Conservation (phyloP, 495 filamentous ascomycete genomes). For the Penicillium cataractarum region DNA sequence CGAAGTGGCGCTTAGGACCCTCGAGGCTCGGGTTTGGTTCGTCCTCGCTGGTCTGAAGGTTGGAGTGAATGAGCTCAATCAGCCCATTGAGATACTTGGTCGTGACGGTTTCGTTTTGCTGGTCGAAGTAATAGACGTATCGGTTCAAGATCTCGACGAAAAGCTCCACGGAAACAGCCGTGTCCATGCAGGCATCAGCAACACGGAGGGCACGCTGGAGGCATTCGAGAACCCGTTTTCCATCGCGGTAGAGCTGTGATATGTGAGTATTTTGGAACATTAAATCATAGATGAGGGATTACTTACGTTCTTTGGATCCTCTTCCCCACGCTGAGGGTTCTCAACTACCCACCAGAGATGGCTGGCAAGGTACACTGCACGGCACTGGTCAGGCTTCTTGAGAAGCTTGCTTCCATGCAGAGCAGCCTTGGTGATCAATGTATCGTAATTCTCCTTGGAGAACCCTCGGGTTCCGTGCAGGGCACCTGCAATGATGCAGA, state of each 20-base stretch:
- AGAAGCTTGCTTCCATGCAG: conserved; percentile 95
- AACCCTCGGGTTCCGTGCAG: conserved; percentile 86
- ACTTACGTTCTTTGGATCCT: conserved; percentile 80
- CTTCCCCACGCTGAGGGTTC: conserved; percentile 77
- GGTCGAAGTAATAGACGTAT: conserved; percentile 99
- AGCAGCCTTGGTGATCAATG: conserved; percentile 95
- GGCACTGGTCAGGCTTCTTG: conserved; percentile 97
- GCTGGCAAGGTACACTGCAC: conserved; percentile 92
- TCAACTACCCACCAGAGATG: conserved; percentile 98
- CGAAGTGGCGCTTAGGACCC: conserved; percentile 86
- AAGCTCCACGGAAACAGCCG: conserved; percentile 94
- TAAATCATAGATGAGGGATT: conserved; percentile 1
- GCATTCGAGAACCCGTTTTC: conserved; percentile 95
- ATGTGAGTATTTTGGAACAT: conserved; percentile 7
- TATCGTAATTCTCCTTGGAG: conserved; percentile 96
- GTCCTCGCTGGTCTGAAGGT: conserved; percentile 78
- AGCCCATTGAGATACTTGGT: conserved; percentile 98
- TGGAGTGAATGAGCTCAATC: conserved; percentile 97
- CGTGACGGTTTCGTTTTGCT: conserved; percentile 97
- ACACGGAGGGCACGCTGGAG: conserved; percentile 93
- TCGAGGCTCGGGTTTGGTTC: conserved; percentile 75
- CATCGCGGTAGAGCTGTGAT: conserved; percentile 86
- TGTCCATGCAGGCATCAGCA: conserved; percentile 98
- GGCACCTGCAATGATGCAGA: conserved; percentile 90
- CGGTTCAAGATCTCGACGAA: conserved; percentile 98